Conservation (phyloP, 345 rosid species). For the Eucalyptus curtisii region DNA sequence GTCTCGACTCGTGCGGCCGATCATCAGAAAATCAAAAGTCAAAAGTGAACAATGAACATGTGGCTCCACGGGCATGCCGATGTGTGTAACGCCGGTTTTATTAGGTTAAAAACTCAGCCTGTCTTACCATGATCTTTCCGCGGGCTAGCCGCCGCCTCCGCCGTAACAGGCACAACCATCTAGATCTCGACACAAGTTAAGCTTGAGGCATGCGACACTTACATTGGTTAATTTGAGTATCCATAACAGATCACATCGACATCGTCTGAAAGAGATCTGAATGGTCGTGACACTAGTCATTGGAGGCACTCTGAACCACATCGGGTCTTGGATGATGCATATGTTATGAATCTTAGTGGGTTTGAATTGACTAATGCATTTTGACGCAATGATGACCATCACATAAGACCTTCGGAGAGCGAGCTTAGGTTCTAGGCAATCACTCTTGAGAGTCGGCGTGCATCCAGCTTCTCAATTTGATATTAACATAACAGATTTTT, state of each 20-base stretch:
- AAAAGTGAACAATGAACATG: background rate
- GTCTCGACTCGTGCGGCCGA: background rate
- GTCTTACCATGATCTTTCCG: background rate
- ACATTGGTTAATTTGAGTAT: background rate
- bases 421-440: background rate
- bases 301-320: background rate
- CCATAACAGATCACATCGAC: accelerated
- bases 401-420: background rate
- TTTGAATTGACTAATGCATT: background rate
- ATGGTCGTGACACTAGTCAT: background rate
- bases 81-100: background rate
- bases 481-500: background rate
- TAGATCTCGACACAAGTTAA: background rate
- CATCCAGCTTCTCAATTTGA: background rate
- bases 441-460: background rate
- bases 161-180: accelerated
- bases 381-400: background rate
- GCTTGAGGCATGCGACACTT: background rate
- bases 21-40: background rate
- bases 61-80: background rate
- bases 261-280: accelerated
- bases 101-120: background rate
- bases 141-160: background rate
- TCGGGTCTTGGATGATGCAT: background rate
- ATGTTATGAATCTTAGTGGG: background rate